Percentiles rank a stretch among this genome's conserved stretches.
phyloP scores from a whole-genome alignment of 2,329 filamentous ascomycete genomes.

The Cephalotrichum gorgonifer region DNA sequence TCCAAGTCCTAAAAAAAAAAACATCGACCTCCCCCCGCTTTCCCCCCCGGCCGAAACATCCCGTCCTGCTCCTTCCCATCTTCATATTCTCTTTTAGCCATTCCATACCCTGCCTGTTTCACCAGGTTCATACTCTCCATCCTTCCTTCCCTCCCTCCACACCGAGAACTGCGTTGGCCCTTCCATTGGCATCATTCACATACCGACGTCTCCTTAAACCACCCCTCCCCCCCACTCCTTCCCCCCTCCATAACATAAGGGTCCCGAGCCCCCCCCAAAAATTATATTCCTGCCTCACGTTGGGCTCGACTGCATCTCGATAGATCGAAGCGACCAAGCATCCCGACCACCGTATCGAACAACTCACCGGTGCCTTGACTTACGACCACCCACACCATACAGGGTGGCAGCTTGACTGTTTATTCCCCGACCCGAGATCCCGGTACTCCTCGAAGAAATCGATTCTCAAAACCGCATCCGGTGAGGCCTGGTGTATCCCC shows the following conservation, averaged over 20 bases:
- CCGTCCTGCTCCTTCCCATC: constrained; percentile 1
- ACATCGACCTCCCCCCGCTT: background rate
- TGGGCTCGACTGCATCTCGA: constrained; percentile 45
- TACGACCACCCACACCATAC: constrained; percentile 7
- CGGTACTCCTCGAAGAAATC: background rate
- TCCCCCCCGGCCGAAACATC: background rate
- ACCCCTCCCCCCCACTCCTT: constrained; percentile 11
- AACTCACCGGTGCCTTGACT: background rate
- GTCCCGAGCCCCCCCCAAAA: background rate
- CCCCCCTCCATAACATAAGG: constrained; percentile 1
- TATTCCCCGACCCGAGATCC: constrained; percentile 11
- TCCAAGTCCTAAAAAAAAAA: constrained; percentile 1
- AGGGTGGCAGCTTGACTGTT: constrained; percentile 1
- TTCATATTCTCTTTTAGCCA: background rate
- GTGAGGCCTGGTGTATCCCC: background rate
- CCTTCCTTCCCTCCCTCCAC: constrained; percentile 6
- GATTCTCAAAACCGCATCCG: background rate
- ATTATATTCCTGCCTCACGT: constrained; percentile 25
- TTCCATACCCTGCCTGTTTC: constrained; percentile 2
- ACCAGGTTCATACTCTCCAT: constrained; percentile 8
- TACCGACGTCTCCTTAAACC: background rate
- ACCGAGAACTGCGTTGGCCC: constrained; percentile 15
- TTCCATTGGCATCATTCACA: constrained; percentile 9
- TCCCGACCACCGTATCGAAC: constrained; percentile 4
- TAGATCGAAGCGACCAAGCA: constrained; percentile 6